Evolutionary conservation across 2,329 filamentous ascomycete species (phyloP).

Genomic region (Cladosporium sp.): DNA sequence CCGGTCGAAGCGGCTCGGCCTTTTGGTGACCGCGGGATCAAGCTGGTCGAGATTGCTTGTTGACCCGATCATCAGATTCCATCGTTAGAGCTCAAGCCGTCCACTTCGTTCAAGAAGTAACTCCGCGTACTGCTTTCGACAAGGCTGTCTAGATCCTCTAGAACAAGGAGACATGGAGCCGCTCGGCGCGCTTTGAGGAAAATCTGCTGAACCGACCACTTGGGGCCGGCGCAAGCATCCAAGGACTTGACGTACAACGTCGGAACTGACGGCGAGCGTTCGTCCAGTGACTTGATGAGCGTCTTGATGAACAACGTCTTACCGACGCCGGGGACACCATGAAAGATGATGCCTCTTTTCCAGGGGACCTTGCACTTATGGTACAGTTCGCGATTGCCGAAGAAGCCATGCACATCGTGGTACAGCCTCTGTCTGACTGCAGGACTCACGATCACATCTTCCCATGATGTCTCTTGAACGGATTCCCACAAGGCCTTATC

Average conservation of each 20-base stretch:
- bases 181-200: constrained; percentile 57
- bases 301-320: constrained; percentile 44
- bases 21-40: constrained; percentile 59
- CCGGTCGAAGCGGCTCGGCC: constrained; percentile 62
- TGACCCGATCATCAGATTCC: constrained; percentile 9
- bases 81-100: constrained; percentile 54
- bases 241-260: constrained; percentile 37
- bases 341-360: constrained; percentile 45
- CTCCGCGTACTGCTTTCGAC: constrained; percentile 56
- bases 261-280: constrained; percentile 31
- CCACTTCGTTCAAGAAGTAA: constrained; percentile 70
- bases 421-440: constrained; percentile 40
- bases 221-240: constrained; percentile 2
- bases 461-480: constrained; percentile 40
- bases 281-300: constrained; percentile 33
- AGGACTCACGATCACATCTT: constrained; percentile 44
- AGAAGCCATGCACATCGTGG: constrained; percentile 39
- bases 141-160: constrained; percentile 68
- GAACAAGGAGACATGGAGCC: constrained; percentile 65
- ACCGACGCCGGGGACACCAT: constrained; percentile 36
- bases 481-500: constrained; percentile 36
- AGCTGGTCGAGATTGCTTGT: constrained; percentile 31
- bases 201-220: constrained; percentile 47
- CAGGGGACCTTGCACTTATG: constrained; percentile 42
- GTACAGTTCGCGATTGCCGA: constrained; percentile 35